Percentiles rank a stretch among this genome's conserved stretches.
These are phyloP conservation scores for Skeletonema costatum DNA, from an alignment of 108 stramenopile species.

Conservation along the genomic window DNA sequence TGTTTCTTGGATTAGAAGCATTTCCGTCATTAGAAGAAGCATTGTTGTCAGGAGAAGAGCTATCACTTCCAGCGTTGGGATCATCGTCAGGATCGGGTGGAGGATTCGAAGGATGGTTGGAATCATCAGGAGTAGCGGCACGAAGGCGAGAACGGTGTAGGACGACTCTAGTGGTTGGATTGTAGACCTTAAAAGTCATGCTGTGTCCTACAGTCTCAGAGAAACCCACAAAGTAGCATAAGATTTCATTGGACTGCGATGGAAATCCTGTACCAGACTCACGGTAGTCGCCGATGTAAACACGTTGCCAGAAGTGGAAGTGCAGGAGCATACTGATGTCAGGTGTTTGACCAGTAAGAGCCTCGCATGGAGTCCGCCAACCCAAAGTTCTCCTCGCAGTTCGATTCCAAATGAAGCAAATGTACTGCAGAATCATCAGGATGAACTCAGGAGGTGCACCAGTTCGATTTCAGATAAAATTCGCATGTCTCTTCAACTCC, in stretches of 20 bases:
- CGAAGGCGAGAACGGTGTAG: conserved; percentile 28
- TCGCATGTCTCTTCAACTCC: neutral
- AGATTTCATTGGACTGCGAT: neutral
- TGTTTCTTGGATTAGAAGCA: no score
- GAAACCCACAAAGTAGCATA: neutral
- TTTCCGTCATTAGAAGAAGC: no score
- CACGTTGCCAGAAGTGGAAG: neutral
- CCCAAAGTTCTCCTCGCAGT: neutral
- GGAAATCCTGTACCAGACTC: neutral
- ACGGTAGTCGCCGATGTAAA: neutral
- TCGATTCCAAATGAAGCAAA: neutral
- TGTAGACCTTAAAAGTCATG: conserved; percentile 32
- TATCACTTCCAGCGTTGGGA: neutral
- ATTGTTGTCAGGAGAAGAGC: no score
- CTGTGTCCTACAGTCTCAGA: conserved; percentile 38
- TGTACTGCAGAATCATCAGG: neutral
- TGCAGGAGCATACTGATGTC: neutral
- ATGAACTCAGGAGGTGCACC: neutral
- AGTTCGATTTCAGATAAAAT: neutral
- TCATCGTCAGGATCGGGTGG: neutral
- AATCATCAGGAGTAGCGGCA: neutral
- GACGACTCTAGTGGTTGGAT: conserved; percentile 5
- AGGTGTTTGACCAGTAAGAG: neutral
- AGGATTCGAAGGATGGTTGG: neutral
- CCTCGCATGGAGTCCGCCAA: neutral